These are phyloP conservation scores for Coniochaeta sp. DNA, from an alignment of 2,329 filamentous ascomycete genomes.

Conservation along the genomic window DNA sequence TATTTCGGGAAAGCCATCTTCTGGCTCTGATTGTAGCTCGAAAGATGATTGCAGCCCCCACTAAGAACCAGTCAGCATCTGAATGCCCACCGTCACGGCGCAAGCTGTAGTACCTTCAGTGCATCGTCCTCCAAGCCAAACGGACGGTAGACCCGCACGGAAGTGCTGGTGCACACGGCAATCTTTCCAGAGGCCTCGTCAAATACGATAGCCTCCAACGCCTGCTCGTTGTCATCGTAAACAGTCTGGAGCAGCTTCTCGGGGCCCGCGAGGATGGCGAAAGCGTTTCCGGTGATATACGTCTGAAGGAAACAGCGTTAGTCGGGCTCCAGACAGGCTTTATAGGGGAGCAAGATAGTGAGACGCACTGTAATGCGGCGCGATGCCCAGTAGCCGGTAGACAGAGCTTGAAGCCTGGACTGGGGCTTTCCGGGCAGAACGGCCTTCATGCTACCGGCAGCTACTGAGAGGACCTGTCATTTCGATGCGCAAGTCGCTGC, in stretches of 20 bases:
- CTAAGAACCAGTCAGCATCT: constrained; percentile 24
- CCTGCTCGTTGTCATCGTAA: constrained; percentile 65
- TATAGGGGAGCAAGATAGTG: not conserved
- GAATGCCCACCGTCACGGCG: not conserved
- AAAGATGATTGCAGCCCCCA: constrained; percentile 61
- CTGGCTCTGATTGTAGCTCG: constrained; percentile 23
- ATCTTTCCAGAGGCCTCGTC: constrained; percentile 82
- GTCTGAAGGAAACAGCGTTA: constrained; percentile 42
- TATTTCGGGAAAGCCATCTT: constrained; percentile 22
- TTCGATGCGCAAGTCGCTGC: not conserved
- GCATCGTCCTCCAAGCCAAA: constrained; percentile 62
- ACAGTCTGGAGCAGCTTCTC: constrained; percentile 79
- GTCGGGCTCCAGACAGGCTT: not conserved
- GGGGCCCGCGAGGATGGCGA: constrained; percentile 73
- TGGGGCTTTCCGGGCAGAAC: constrained; percentile 42
- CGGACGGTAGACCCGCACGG: constrained; percentile 73
- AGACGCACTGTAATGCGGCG: constrained; percentile 24
- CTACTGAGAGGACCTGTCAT: constrained; percentile 9
- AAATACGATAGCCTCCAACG: constrained; percentile 68
- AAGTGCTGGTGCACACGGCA: constrained; percentile 59
- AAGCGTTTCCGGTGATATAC: constrained; percentile 84
- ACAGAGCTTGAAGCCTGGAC: constrained; percentile 37
- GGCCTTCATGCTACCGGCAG: constrained; percentile 33
- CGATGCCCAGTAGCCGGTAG: constrained; percentile 36
- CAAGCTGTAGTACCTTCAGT: constrained; percentile 54